Evolutionary conservation across 2,329 filamentous ascomycete species (phyloP), one percentile per base, ranked within the genome.

Genomic region (Huntiella bhutanensis): DNA sequence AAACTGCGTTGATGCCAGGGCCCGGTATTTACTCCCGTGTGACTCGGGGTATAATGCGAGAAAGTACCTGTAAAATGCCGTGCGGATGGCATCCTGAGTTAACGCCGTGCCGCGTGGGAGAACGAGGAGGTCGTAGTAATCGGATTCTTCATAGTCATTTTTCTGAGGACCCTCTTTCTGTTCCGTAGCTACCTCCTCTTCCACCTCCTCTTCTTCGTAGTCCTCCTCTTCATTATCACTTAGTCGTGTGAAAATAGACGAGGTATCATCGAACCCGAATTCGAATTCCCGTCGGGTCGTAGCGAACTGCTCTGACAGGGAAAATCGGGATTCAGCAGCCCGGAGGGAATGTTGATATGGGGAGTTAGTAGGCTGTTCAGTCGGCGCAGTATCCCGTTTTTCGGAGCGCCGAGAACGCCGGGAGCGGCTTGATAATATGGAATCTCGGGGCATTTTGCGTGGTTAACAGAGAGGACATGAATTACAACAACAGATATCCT

Each of bases 301-400:
- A 15, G 67, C 65, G 48, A 69, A 70, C 47, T 69, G 65, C 39
- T 68, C 64, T 40, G 60, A 62, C 41, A 69, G 57, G 2, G 67
- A 69, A 55, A 63, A 65, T 40, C 65, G 63, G 19, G 65, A 68
- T 10, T 58, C 58, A n/a, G 56, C 56, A 28, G 61, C 58, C 22
- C 61, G 59, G 38, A 63, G 38, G 6, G 43, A 46, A 32, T 39
- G 28, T 33, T 49, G 48, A 22, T 49, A 49, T 8, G 48, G 53
- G 13, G 51, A 51, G 33, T 56, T 57, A n/a, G 42, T 50, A 28
- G 50, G 13, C 15, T 39, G 19, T 41, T 36, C 47, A 37, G 22
- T 37, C 33, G 42, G 41, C 48, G 41, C 45, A 34, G 37, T 37
- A 45, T 12, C 15, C 35, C 35, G 36, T 41, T 49, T 32, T 33